Base-by-base conservation (phyloP, 2,329 filamentous ascomycete genomes). In the Alternaria ventricosa region DNA sequence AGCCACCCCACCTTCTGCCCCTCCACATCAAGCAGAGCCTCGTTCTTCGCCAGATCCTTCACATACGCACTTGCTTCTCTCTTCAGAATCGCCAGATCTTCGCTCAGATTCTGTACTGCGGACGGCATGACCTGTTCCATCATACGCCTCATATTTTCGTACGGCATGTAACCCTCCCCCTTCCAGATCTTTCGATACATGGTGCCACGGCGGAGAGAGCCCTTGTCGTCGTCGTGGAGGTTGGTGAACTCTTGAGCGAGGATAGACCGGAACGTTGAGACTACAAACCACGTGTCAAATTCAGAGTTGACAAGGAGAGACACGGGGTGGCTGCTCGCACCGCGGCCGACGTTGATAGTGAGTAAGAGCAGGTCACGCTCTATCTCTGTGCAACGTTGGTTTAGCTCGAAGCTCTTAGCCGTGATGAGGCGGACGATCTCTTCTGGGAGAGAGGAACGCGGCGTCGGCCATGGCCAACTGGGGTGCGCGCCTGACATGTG, bases 401-500 rank as follows among this genome's bases (percentile, higher is more conserved):
- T 46, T 0, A 79, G 68, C 11, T 70, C 61, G 1, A n/a, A 11
- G 1, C 63, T 62, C 53, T 73, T 75, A 0, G 45, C 28, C 0
- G 43, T 59, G 15, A 79, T 67, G 5, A 73, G 53, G 4, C 54
- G 27, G 2, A 30, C 58, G 5, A 74, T 60, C 0, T 57, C 55
- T 8, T 53, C 44, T 3, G 70, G 61, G 0, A 75, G 58, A 3
- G 30, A 27, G 20, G 30, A 64, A 8, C 15, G 53, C 6, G 47
- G 60, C 2, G 67, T 73, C 10, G 59, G 55, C 63, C 71, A 76
- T 9, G 67, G 65, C 67, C 68, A 72, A 15, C 49, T 53, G 3
- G 78, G 76, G 22, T 73, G 69, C 1, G 67, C 63, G 55, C 79
- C 78, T 2, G 73, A 70, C 8, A 81, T 58, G 62, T 82, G 79